Evolutionary conservation across 108 stramenopile species (phyloP).

Genomic region (Nitzschia sp.): DNA sequence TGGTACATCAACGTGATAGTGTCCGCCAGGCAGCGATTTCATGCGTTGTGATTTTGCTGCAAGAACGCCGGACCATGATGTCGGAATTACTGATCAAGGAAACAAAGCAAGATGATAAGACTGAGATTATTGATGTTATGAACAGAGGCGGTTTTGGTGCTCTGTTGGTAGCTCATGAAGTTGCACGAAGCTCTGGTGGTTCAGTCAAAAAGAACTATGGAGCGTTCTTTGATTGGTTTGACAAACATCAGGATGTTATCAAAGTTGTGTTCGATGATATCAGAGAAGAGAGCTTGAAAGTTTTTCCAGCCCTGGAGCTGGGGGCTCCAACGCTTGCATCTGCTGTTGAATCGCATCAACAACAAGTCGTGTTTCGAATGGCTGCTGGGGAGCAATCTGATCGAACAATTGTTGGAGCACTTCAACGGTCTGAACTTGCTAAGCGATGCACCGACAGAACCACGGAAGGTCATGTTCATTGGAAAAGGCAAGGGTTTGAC

Average conservation of each 20-base stretch:
- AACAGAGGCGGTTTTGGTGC: conserved; percentile 84
- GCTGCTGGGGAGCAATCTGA: conserved; percentile 70
- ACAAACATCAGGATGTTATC: conserved; percentile 58
- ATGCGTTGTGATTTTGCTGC: conserved; percentile 65
- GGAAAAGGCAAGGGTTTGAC: conserved; percentile 89
- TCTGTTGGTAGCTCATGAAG: conserved; percentile 71
- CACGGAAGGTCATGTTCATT: conserved; percentile 72
- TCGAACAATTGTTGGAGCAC: conserved; percentile 72
- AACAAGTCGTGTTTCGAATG: conserved; percentile 62
- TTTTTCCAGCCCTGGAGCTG: conserved; percentile 49
- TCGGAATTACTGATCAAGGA: conserved; percentile 75
- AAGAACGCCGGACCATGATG: conserved; percentile 65
- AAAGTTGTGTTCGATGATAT: conserved; percentile 71
- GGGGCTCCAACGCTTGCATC: conserved; percentile 60
- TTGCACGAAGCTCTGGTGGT: conserved; percentile 51
- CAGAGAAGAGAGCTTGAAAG: conserved; percentile 43
- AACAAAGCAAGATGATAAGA: conserved; percentile 46
- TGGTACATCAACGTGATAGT: conserved; percentile 55
- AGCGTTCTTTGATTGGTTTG: conserved; percentile 85
- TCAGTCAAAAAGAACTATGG: conserved; percentile 56
- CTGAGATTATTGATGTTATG: conserved; percentile 79
- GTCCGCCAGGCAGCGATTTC: conserved; percentile 62
- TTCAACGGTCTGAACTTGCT: conserved; percentile 72
- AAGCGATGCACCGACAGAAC: conserved; percentile 71
- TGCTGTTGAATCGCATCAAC: conserved; percentile 81